phyloP scores from a whole-genome alignment of 805 yeast genomes.

The Myxozyma vanderwaltii region DNA sequence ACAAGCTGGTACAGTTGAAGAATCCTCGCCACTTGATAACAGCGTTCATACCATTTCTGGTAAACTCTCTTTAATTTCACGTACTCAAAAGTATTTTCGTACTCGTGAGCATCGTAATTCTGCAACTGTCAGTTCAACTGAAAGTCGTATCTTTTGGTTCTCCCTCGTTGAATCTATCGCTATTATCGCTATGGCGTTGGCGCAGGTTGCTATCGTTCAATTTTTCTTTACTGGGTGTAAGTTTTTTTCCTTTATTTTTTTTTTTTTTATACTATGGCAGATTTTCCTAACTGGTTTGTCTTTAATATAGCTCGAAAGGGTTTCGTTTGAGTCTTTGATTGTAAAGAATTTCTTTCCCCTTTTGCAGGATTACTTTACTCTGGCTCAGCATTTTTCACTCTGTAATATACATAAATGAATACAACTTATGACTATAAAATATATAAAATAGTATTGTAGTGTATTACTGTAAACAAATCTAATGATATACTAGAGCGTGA shows the following conservation, averaged over 20 bases:
- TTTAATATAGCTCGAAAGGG: slow-evolving; percentile 33
- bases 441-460: neutral
- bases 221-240: slow-evolving; percentile 61
- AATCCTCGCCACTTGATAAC: slow-evolving; percentile 29
- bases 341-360: neutral
- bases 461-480: neutral
- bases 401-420: too few species aligned
- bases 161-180: slow-evolving; percentile 68
- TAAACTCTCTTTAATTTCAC: slow-evolving; percentile 39
- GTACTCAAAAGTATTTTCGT: slow-evolving; percentile 71
- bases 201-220: slow-evolving; percentile 81
- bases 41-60: slow-evolving; percentile 43
- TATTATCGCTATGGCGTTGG: slow-evolving; percentile 74
- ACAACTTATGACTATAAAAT: neutral
- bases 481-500: neutral
- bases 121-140: slow-evolving; percentile 80
- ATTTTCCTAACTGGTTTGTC: neutral
- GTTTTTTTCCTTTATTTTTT: neutral
- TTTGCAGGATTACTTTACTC: too few species aligned
- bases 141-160: slow-evolving; percentile 74
- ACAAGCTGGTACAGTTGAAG: slow-evolving; percentile 25
- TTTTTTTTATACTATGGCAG: neutral
- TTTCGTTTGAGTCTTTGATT: slow-evolving; percentile 19
- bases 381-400: too few species aligned
- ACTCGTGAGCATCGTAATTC: slow-evolving; percentile 91